These are phyloP conservation scores for Venturia asperata DNA, from an alignment of 2,329 filamentous ascomycete species.

Conservation along the genomic window DNA sequence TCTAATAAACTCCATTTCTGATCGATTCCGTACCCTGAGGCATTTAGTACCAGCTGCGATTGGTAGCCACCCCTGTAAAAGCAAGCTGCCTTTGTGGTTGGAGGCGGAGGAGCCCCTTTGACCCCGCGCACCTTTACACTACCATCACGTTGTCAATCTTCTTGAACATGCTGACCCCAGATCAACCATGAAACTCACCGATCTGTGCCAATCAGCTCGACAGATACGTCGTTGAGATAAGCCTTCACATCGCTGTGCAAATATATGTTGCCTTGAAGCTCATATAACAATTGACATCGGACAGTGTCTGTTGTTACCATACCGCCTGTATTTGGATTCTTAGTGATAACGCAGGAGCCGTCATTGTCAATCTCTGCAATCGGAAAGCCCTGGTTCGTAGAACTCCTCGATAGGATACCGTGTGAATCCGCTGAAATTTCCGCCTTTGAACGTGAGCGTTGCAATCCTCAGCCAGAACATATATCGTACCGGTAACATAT, in stretches of 20 bases:
- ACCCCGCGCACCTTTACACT: slow-evolving; percentile 43
- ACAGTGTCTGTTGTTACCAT: slow-evolving; percentile 41
- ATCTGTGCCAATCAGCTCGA: slow-evolving; percentile 45
- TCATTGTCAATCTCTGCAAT: slow-evolving; percentile 30
- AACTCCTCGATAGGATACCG: slow-evolving; percentile 29
- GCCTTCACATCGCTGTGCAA: slow-evolving; percentile 52
- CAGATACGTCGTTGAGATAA: slow-evolving; percentile 42
- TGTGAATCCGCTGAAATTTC: slow-evolving; percentile 40
- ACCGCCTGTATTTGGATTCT: slow-evolving; percentile 27
- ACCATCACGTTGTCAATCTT: slow-evolving; percentile 20
- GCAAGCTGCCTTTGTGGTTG: slow-evolving; percentile 38
- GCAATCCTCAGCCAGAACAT: slow-evolving; percentile 33
- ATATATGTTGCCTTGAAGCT: slow-evolving; percentile 50
- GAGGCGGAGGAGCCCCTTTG: slow-evolving; percentile 38
- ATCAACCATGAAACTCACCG: slow-evolving; percentile 22
- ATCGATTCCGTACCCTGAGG: slow-evolving; percentile 38
- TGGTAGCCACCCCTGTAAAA: slow-evolving; percentile 41
- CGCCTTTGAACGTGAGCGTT: slow-evolving; percentile 34
- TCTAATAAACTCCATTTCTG: slow-evolving; percentile 41
- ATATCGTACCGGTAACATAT: slow-evolving; percentile 42
- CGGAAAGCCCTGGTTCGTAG: slow-evolving; percentile 31
- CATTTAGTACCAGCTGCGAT: slow-evolving; percentile 41
- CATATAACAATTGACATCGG: slow-evolving; percentile 45
- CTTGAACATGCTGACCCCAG: slow-evolving; percentile 13
- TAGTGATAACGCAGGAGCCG: slow-evolving; percentile 31